Percentiles rank a stretch among this genome's conserved stretches.
These are phyloP conservation scores for Capsicum pubescens DNA, from an alignment of 257 asterid genomes.

Conservation along the genomic window DNA sequence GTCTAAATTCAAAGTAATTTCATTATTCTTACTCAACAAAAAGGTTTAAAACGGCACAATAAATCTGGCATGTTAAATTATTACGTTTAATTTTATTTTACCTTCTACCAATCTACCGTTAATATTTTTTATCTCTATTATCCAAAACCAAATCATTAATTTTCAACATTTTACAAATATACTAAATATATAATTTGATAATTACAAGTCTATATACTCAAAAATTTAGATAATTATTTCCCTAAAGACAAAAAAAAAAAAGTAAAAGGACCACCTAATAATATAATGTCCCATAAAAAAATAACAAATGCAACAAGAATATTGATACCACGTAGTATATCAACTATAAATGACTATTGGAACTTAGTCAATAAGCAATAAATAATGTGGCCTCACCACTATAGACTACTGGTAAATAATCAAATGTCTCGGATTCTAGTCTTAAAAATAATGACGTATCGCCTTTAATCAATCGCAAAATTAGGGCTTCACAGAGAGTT, in stretches of 20 bases:
- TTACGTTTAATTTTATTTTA: no score
- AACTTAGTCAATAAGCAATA: neutral
- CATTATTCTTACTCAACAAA: no score
- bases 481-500: neutral
- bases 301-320: neutral
- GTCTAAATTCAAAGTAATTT: no score
- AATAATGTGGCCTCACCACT: neutral
- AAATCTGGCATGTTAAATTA: no score
- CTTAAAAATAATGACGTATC: fast-evolving
- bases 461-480: fast-evolving
- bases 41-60: no score
- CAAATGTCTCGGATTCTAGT: neutral
- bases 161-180: neutral
- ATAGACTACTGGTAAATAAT: neutral
- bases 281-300: neutral
- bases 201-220: neutral
- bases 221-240: neutral
- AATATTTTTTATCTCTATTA: no score
- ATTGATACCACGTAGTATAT: neutral
- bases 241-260: no score
- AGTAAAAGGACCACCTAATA: neutral
- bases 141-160: no score
- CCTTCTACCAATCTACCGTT: no score
- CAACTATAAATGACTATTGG: neutral
- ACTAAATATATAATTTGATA: neutral